These are phyloP conservation scores for Striga asiatica DNA, from an alignment of 257 asterid genomes.

Conservation along the genomic window DNA sequence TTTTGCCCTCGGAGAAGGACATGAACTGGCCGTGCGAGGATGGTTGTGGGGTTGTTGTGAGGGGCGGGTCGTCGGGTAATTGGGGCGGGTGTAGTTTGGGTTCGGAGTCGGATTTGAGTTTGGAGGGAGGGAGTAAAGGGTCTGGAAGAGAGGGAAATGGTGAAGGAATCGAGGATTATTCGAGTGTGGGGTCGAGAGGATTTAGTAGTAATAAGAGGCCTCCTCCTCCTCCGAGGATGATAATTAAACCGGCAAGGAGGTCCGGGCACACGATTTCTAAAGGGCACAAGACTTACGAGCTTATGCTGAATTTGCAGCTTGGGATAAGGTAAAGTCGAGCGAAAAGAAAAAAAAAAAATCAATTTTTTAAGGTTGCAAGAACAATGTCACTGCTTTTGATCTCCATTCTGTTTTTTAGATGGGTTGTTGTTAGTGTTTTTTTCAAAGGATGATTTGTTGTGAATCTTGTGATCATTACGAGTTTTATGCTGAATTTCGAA, in stretches of 20 bases:
- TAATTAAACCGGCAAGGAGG: slow-evolving; percentile 42
- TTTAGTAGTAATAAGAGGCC: slow-evolving; percentile 15
- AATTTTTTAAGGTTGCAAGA: too few relatives aligned
- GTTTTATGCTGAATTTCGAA: too few relatives aligned
- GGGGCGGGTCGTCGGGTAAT: too few relatives aligned
- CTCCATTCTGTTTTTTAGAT: too few relatives aligned
- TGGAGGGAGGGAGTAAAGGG: slow-evolving; percentile 19
- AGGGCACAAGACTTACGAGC: slow-evolving; percentile 83
- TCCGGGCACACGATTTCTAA: slow-evolving; percentile 61
- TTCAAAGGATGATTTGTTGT: too few relatives aligned
- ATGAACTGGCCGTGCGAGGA: slow-evolving; percentile 34
- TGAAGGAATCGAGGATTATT: slow-evolving; percentile 19
- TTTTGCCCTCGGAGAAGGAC: slow-evolving; percentile 54
- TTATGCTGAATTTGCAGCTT: slow-evolving; percentile 91
- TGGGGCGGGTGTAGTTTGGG: slow-evolving; percentile 22
- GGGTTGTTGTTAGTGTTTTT: too few relatives aligned
- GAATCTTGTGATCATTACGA: too few relatives aligned
- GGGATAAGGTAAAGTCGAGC: slow-evolving; percentile 77
- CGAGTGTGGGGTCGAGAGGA: background rate
- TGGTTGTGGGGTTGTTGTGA: too few relatives aligned
- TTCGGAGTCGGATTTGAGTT: slow-evolving; percentile 44
- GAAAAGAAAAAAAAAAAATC: too few relatives aligned
- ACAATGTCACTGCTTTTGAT: too few relatives aligned
- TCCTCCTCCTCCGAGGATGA: too few relatives aligned
- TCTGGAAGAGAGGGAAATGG: slow-evolving; percentile 23